phyloP scores from a whole-genome alignment of 192 early-diverging fungal genomes.

The Hyaloraphidium curvatum region DNA sequence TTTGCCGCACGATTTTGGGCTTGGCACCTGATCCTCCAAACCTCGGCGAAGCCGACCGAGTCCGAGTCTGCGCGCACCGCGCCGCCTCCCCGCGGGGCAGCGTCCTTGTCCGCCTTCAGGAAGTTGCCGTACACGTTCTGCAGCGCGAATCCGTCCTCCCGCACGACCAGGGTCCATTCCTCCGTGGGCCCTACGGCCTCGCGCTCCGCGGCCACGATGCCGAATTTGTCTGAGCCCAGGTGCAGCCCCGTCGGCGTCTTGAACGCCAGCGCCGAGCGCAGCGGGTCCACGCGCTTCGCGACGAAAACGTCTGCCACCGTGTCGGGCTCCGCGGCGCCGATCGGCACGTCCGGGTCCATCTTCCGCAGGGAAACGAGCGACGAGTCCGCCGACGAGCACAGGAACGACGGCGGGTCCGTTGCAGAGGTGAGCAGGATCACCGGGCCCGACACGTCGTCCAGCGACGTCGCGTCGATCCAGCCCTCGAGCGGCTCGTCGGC shows the following conservation, averaged over 20 bases:
- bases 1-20: slow-evolving; percentile 37
- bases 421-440: slow-evolving; percentile 39
- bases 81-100: slow-evolving; percentile 12
- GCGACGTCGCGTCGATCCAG: slow-evolving; percentile 36
- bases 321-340: slow-evolving; percentile 17
- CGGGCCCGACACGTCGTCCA: slow-evolving; percentile 49
- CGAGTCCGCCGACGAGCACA: slow-evolving; percentile 15
- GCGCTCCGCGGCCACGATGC: slow-evolving; percentile 40
- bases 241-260: slow-evolving; percentile 45
- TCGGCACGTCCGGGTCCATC: neutral
- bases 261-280: slow-evolving; percentile 12
- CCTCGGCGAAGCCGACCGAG: slow-evolving; percentile 45
- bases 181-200: slow-evolving; percentile 65
- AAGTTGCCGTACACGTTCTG: slow-evolving; percentile 41
- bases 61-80: slow-evolving; percentile 51
- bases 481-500: slow-evolving; percentile 25
- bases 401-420: slow-evolving; percentile 34
- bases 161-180: slow-evolving; percentile 47
- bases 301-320: slow-evolving; percentile 50
- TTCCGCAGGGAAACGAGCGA: slow-evolving; percentile 6
- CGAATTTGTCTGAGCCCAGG: slow-evolving; percentile 58
- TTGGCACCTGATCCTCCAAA: slow-evolving; percentile 50
- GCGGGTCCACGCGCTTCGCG: slow-evolving; percentile 28
- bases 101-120: slow-evolving; percentile 33
- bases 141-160: slow-evolving; percentile 48